phyloP scores from a whole-genome alignment of 148 eudicot species.

The Oxyria digyna region DNA sequence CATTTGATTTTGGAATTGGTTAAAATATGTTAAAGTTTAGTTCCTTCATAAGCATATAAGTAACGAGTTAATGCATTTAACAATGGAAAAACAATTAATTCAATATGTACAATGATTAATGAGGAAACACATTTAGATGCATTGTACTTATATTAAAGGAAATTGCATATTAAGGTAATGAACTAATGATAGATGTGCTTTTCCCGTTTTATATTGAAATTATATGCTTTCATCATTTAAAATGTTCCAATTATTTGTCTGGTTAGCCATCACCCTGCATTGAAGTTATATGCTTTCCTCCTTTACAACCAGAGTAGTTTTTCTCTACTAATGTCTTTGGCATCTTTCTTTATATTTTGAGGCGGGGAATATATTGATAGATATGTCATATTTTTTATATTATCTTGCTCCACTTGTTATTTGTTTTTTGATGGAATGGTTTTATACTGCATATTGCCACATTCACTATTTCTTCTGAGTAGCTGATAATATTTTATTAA shows the following conservation, averaged over 20 bases:
- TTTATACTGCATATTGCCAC: not conserved
- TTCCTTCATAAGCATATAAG: not conserved
- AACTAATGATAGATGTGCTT: too few species aligned
- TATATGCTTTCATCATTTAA: not conserved
- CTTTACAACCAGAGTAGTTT: not conserved
- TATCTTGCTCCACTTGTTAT: not conserved
- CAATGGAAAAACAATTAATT: not conserved
- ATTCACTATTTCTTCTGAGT: not conserved
- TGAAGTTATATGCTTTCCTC: not conserved
- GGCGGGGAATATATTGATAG: not conserved
- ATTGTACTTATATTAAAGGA: not conserved
- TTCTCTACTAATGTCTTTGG: not conserved
- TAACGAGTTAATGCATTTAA: not conserved
- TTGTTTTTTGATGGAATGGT: not conserved
- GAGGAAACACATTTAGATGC: not conserved
- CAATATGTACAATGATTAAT: too few species aligned
- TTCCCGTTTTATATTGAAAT: not conserved
- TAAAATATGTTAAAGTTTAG: not conserved
- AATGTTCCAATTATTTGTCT: not conserved
- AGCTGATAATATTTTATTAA: conserved; percentile 14
- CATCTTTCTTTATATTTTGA: not conserved
- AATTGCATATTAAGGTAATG: too few species aligned
- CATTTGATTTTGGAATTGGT: not conserved
- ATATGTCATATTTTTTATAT: not conserved
- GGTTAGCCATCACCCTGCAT: not conserved